A percentile compares a stretch with the other conserved stretches of the same genome.
Evolutionary conservation across 2,329 filamentous ascomycete species (phyloP).

Genomic region (Rhynchosporium secalis): DNA sequence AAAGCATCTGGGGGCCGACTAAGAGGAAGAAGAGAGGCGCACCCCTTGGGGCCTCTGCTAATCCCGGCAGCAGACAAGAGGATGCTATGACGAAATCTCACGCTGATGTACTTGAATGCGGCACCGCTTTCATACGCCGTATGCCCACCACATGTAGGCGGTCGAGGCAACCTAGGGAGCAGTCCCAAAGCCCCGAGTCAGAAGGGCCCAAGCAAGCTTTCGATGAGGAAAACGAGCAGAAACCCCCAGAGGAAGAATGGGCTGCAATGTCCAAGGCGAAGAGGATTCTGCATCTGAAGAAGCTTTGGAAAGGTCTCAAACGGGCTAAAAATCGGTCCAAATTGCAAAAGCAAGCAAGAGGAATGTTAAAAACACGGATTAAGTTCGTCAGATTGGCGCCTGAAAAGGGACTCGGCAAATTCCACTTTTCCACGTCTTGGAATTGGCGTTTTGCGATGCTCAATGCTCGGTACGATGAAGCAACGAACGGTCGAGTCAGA

Average conservation of each 20-base stretch:
- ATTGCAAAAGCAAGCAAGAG: background rate
- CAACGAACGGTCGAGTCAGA: background rate
- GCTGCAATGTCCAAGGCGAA: background rate
- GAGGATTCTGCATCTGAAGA: background rate
- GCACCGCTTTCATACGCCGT: too few relatives aligned
- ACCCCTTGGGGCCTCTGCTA: background rate
- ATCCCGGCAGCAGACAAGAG: background rate
- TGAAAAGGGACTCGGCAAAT: background rate
- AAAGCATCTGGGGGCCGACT: constrained; percentile 20
- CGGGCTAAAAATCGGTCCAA: background rate
- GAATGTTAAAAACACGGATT: background rate
- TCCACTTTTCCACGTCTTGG: constrained; percentile 12
- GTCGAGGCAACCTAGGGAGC: too few relatives aligned
- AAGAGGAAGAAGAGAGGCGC: background rate
- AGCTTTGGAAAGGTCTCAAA: background rate
- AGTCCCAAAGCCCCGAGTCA: background rate
- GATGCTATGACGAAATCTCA: background rate
- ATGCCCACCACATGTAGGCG: too few relatives aligned
- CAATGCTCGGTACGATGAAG: constrained; percentile 15
- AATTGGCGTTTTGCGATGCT: constrained; percentile 24
- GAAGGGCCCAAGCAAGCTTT: background rate
- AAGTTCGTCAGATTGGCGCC: constrained; percentile 17
- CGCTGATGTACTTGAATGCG: background rate
- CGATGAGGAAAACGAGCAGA: background rate
- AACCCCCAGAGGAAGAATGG: background rate